Evolutionary conservation across 352 stramenopile genomes (phyloP).

Genomic region (Phytopythium vexans): DNA sequence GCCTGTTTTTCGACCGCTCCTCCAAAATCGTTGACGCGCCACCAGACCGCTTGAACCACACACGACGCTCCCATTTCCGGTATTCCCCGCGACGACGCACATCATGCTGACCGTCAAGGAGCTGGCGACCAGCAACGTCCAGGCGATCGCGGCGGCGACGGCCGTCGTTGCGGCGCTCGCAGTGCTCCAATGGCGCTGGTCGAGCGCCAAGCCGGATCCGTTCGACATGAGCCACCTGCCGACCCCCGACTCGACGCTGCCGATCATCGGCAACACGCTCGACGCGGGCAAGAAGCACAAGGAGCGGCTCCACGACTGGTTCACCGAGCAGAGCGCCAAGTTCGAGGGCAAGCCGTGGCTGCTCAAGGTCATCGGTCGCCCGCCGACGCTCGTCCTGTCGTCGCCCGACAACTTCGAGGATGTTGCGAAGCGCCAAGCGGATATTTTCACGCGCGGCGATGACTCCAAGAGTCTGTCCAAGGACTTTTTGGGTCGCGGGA

Average conservation of each 20-base stretch:
- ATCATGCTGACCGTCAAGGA: no score
- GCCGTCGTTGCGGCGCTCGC: not conserved
- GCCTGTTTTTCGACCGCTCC: no score
- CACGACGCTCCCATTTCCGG: no score
- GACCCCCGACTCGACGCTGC: conserved; percentile 28
- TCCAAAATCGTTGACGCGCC: no score
- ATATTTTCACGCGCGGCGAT: conserved; percentile 60
- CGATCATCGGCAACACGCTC: conserved; percentile 43
- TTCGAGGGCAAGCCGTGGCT: conserved; percentile 30
- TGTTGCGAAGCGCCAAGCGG: conserved; percentile 49
- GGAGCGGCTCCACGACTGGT: conserved; percentile 44
- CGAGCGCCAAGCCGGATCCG: not conserved
- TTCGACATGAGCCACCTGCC: conserved; percentile 15
- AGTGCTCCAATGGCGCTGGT: not conserved
- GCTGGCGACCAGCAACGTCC: no score
- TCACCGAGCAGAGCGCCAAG: conserved; percentile 34
- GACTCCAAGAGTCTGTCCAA: conserved; percentile 26
- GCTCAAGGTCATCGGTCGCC: conserved; percentile 24
- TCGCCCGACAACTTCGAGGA: conserved; percentile 39
- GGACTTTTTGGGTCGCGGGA: conserved; percentile 62
- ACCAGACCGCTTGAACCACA: no score
- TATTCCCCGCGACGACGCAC: no score
- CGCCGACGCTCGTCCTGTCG: conserved; percentile 35
- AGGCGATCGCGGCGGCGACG: not conserved
- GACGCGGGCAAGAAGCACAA: conserved; percentile 41